Evolutionary conservation across 257 asterid species (phyloP).

Genomic region (Solanum ahanhuiri): DNA sequence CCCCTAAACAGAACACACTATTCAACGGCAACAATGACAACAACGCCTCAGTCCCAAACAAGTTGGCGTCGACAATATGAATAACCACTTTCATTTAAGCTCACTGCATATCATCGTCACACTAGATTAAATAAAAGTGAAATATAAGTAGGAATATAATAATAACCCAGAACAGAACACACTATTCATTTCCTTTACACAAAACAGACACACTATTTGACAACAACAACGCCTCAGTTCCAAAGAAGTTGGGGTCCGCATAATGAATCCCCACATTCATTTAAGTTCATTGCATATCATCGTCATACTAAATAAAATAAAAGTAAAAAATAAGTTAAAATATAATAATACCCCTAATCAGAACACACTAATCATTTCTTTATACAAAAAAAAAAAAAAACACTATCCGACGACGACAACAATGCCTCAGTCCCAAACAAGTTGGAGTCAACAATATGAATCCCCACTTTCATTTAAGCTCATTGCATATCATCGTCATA

Average conservation of each 20-base stretch:
- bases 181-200: neutral
- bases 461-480: neutral
- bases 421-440: neutral
- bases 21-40: neutral
- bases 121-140: neutral
- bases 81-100: neutral
- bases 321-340: neutral
- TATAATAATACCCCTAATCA: neutral
- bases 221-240: neutral
- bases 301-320: neutral
- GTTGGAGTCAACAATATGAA: neutral
- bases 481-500: neutral
- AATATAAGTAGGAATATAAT: neutral
- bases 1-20: neutral
- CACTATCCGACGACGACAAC: neutral
- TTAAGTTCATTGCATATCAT: neutral
- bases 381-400: no score
- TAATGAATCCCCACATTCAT: neutral
- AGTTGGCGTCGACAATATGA: neutral
- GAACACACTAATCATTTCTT: neutral
- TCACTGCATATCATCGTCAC: neutral
- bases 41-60: neutral
- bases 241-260: neutral
- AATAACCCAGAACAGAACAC: neutral
- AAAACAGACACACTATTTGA: neutral